Evolutionary conservation across 257 asterid genomes (phyloP).

Genomic region (Galeopsis tetrahit): DNA sequence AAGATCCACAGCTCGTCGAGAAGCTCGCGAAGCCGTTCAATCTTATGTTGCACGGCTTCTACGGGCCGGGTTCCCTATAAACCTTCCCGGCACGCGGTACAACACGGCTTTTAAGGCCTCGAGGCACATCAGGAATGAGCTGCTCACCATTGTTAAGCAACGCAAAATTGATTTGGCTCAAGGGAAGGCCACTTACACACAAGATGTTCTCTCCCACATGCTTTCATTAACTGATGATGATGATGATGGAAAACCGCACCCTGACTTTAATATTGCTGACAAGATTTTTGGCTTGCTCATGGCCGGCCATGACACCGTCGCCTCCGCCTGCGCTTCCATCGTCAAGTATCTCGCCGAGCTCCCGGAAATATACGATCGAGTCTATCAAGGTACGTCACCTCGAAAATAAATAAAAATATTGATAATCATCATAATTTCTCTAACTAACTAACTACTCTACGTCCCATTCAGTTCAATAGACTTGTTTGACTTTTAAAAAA

Average conservation of each 20-base stretch:
- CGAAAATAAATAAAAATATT: too few species aligned
- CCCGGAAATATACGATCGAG: slow-evolving; percentile 56
- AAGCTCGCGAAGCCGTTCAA: slow-evolving; percentile 51
- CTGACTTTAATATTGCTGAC: slow-evolving; percentile 53
- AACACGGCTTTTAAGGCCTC: slow-evolving; percentile 59
- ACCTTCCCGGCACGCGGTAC: slow-evolving; percentile 61
- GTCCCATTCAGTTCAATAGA: too few species aligned
- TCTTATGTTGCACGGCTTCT: slow-evolving; percentile 48
- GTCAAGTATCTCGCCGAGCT: slow-evolving; percentile 66
- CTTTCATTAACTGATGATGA: slow-evolving; percentile 54
- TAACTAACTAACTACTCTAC: too few species aligned
- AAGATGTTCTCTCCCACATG: slow-evolving; percentile 69
- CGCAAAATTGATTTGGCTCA: slow-evolving; percentile 48
- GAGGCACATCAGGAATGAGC: slow-evolving; percentile 49
- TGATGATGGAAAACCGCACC: slow-evolving; percentile 57
- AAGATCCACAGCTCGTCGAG: slow-evolving; percentile 48
- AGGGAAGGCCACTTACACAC: slow-evolving; percentile 60
- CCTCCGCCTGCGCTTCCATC: slow-evolving; percentile 60
- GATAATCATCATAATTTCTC: too few species aligned
- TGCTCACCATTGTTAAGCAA: slow-evolving; percentile 44
- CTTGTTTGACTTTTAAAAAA: too few species aligned
- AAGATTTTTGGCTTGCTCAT: slow-evolving; percentile 58
- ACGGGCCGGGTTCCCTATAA: slow-evolving; percentile 56
- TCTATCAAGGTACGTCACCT: slow-evolving; percentile 29
- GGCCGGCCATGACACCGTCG: slow-evolving; percentile 68